Evolutionary conservation across 768 basidiomycete genomes (phyloP), one percentile per base, ranked within the genome.

Genomic region (Tubosaeta sp.): DNA sequence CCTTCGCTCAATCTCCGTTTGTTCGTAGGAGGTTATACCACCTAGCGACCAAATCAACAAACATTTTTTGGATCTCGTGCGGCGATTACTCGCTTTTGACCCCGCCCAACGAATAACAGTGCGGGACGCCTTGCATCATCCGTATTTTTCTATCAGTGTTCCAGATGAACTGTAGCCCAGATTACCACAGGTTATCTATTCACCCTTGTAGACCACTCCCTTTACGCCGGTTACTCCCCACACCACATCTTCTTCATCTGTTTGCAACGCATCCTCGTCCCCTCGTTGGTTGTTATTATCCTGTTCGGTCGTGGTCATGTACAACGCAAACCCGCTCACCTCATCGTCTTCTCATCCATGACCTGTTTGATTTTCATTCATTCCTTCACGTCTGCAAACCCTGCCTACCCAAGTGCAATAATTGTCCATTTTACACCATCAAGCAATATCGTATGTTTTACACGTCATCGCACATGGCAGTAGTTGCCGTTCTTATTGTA

Each of bases 61-160:
- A 51, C 83, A 86, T 49, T 96, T 97, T 73, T 71, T 90, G 66
- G 87, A 94, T 66, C 82, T 97, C 30, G 91, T 96, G 57, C 82
- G 82, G 67, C 84, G 82, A 67, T 78, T 97, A 55, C 80, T 97
- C 39, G 84, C 85, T 45, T 96, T 94, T 68, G 94, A 97, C 69
- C 94, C 94, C 30, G 79, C 80, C 2, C 83, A 88, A 59, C 84
- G 94, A 66, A 86, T 94, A 61, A 85, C 86, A 32, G 94, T 97
- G 42, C 80, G 83, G 66, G 86, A 91, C 27, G 94, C 94, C 18
- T 79, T 96, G 52, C 78, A 80, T 46, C 94, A 96, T 63, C 88
- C 87, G 4, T 97, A 93, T 70, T 92, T 94, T 65, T 75, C 79
- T 45, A 65, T 85, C 64, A 74, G 73, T 66, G 81, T 88, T 55